Base-by-base conservation (phyloP, 1,284 basidiomycete genomes). In the Fomitopsis schrenkii region DNA sequence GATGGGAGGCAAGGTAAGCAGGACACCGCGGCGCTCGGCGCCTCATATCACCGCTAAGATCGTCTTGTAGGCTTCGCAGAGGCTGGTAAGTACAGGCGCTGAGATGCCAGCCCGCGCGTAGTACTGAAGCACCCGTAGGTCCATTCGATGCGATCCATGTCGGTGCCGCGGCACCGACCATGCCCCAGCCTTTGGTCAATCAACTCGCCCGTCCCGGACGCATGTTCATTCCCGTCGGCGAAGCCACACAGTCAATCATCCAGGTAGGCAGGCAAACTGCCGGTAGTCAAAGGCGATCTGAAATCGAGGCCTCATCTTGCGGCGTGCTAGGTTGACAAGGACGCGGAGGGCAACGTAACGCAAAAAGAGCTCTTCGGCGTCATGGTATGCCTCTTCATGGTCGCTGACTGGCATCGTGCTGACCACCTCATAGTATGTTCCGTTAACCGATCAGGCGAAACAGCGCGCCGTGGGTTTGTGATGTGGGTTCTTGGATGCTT, bases 141-240 rank as follows among this genome's bases (percentile, higher is more conserved):
- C 94, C 93, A 0, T 97, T 90, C 72, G 85, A 93, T 66, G 91
- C 87, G 0, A 98, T 98, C 54, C 97, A 99, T 69, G 97, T 98
- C 22, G 97, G 97, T 5, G 97, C 97, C 0, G 95, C 96, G 0
- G 89, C 95, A 0, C 90, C 93, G 0, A 80, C 71, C 0, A 76
- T 95, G n/a, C 95, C 95, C 0, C 73, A 84, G 40, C 72, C 82
- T 0, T 82, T 98, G 0, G 72, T 98, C 30, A 84, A 93, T 14
- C 91, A 97, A 74, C 87, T 98, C 4, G 91, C 90, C 14, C 74
- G 76, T 1, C 94, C 94, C 0, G 97, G 97, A 2, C 80, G 94
- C 56, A 94, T 98, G 90, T 97, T 98, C 76, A 92, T 98, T 58
- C 96, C 96, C 1, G 90, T 98, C 7, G 95, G 94, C 5, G 83